Percentiles rank a stretch among this genome's conserved stretches.
Conservation (phyloP, 2,329 filamentous ascomycete genomes). For the Myriangium duriaei region DNA sequence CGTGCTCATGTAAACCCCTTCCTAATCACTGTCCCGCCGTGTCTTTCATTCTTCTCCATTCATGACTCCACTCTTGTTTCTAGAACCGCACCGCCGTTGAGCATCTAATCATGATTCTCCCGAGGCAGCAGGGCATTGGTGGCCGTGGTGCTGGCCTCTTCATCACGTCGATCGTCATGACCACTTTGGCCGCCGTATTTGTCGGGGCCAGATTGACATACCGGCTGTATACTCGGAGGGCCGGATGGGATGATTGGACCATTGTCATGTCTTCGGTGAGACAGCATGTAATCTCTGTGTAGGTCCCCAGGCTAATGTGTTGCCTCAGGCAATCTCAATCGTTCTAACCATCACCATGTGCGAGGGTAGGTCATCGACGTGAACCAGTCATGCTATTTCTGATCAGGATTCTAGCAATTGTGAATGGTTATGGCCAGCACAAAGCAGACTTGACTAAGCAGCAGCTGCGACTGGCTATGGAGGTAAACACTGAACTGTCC, state of each 20-base stretch:
- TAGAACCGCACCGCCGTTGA: too few relatives aligned
- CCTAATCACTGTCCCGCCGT: too few relatives aligned
- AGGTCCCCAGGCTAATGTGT: too few relatives aligned
- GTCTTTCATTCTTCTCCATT: too few relatives aligned
- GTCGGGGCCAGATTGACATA: slow-evolving; percentile 6
- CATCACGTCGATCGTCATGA: slow-evolving; percentile 11
- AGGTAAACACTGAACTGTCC: slow-evolving; percentile 20
- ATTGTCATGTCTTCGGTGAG: slow-evolving; percentile 12
- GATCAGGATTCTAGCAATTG: too few relatives aligned
- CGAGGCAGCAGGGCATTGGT: too few relatives aligned
- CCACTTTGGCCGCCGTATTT: slow-evolving; percentile 8
- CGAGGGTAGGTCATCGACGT: slow-evolving; percentile 1
- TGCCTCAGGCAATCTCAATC: slow-evolving; percentile 11
- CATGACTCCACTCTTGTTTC: too few relatives aligned
- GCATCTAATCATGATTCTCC: too few relatives aligned
- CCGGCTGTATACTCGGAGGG: slow-evolving; percentile 4
- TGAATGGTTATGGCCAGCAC: slow-evolving; percentile 14
- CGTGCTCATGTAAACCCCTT: too few relatives aligned
- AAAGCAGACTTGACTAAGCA: slow-evolving; percentile 10
- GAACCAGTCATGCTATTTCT: too few relatives aligned
- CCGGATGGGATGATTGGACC: slow-evolving; percentile 11
- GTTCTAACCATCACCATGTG: slow-evolving; percentile 10
- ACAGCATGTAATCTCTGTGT: too few relatives aligned
- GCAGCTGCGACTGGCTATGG: slow-evolving; percentile 9
- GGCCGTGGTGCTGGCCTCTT: slow-evolving; percentile 11